Evolutionary conservation across 1,284 basidiomycete genomes (phyloP).

Genomic region (Porodaedalea pini): DNA sequence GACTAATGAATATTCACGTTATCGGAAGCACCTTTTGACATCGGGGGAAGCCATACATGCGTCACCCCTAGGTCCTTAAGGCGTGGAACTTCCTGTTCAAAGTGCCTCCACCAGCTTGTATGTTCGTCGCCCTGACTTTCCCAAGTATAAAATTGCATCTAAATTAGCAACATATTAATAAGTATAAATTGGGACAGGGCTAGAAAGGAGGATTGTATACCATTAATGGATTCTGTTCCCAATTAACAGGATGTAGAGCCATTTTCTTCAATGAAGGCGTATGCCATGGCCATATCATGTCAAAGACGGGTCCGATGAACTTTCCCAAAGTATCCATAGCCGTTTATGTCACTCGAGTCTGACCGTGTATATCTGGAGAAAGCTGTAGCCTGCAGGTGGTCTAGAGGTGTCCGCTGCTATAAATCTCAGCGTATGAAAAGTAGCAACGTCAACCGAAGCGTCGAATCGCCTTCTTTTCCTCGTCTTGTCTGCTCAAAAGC

Average conservation of each 20-base stretch:
- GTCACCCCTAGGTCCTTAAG: constrained; percentile 82
- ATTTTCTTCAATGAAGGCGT: constrained; percentile 50
- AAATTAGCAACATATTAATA: constrained; percentile 7
- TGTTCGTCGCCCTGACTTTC: constrained; percentile 48
- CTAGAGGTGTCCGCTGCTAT: too few relatives aligned
- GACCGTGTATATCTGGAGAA: too few relatives aligned
- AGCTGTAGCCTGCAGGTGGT: too few relatives aligned
- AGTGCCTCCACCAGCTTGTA: constrained; percentile 82
- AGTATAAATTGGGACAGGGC: not conserved
- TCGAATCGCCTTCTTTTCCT: too few relatives aligned
- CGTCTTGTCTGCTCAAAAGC: too few relatives aligned
- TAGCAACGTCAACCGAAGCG: too few relatives aligned
- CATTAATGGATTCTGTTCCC: constrained; percentile 59
- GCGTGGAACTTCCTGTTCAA: constrained; percentile 65
- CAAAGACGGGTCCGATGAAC: constrained; percentile 20
- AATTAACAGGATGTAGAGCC: constrained; percentile 50
- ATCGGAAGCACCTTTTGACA: constrained; percentile 64
- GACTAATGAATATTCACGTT: constrained; percentile 37
- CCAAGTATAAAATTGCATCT: constrained; percentile 88
- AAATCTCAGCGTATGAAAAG: too few relatives aligned
- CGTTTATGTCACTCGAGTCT: too few relatives aligned
- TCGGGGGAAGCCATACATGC: constrained; percentile 76
- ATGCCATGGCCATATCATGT: constrained; percentile 26
- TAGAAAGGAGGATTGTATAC: constrained; percentile 32
- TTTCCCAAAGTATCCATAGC: too few relatives aligned